These are phyloP conservation scores for Citrus reticulata DNA, from an alignment of 345 rosid genomes.

Conservation along the genomic window DNA sequence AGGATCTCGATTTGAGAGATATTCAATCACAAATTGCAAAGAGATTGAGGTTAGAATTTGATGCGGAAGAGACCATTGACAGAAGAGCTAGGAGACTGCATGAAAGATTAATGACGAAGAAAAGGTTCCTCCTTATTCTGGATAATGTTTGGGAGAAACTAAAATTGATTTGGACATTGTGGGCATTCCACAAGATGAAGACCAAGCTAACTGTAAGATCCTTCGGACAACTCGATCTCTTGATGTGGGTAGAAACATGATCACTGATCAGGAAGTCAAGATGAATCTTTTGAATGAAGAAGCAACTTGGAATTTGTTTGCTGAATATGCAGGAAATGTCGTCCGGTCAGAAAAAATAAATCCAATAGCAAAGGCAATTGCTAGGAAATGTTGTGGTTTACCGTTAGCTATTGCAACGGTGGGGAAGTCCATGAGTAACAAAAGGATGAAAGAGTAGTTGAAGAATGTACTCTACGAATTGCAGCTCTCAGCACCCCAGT, in stretches of 20 bases:
- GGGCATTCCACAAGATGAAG: slow-evolving; percentile 20
- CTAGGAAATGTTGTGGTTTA: slow-evolving; percentile 24
- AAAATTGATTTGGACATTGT: slow-evolving; percentile 15
- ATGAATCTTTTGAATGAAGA: slow-evolving; percentile 16
- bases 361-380: slow-evolving; percentile 18
- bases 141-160: slow-evolving; percentile 28
- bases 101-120: neutral
- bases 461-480: slow-evolving; percentile 22
- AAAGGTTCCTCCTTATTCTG: slow-evolving; percentile 23
- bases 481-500: slow-evolving; percentile 15
- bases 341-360: neutral
- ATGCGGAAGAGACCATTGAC: slow-evolving; percentile 9
- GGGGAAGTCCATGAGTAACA: slow-evolving; percentile 23
- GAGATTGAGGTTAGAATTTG: slow-evolving; percentile 21
- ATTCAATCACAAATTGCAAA: slow-evolving; percentile 22
- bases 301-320: slow-evolving; percentile 24
- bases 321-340: slow-evolving; percentile 17
- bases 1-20: slow-evolving; percentile 2
- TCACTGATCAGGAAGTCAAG: slow-evolving; percentile 19
- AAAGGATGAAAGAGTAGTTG: slow-evolving; percentile 24
- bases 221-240: slow-evolving; percentile 21
- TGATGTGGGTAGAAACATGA: slow-evolving; percentile 26
- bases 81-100: slow-evolving; percentile 17
- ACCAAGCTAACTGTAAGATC: slow-evolving; percentile 17
- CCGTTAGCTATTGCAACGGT: slow-evolving; percentile 25